Evolutionary conservation across 441 rosid genomes (phyloP).

Genomic region (Eruca vesicaria): DNA sequence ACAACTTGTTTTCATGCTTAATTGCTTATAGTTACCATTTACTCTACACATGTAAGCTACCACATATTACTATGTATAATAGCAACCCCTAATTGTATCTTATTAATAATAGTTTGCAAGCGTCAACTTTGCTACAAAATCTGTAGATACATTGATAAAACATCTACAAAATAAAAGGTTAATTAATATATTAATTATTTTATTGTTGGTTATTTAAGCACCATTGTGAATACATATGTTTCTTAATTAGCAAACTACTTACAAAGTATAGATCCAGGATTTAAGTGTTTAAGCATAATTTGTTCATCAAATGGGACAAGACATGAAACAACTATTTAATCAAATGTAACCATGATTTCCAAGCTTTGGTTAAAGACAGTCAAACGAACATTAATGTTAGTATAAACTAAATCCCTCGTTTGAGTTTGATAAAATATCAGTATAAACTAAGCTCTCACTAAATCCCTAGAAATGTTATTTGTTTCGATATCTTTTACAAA

Average conservation of each 20-base stretch:
- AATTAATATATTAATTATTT: slow-evolving; percentile 1
- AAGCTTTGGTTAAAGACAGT: slow-evolving; percentile 14
- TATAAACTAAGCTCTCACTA: neutral
- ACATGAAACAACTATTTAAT: neutral
- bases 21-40: neutral
- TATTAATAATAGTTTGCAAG: slow-evolving; percentile 13
- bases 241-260: slow-evolving; percentile 7
- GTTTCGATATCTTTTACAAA: neutral
- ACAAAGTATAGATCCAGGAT: neutral
- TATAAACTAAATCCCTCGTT: neutral
- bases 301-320: slow-evolving; percentile 17
- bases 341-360: slow-evolving; percentile 8
- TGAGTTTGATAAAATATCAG: neutral
- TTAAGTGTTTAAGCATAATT: slow-evolving; percentile 16
- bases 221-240: neutral
- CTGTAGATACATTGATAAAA: neutral
- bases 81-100: slow-evolving; percentile 27
- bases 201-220: slow-evolving; percentile 7
- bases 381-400: slow-evolving; percentile 15
- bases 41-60: slow-evolving; percentile 5
- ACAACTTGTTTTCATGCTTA: neutral
- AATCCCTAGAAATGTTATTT: neutral
- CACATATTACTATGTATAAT: slow-evolving; percentile 14
- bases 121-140: slow-evolving; percentile 26
- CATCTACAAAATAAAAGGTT: neutral